Base-by-base conservation (phyloP, 2,329 filamentous ascomycete genomes). In the Trichophyton simii region DNA sequence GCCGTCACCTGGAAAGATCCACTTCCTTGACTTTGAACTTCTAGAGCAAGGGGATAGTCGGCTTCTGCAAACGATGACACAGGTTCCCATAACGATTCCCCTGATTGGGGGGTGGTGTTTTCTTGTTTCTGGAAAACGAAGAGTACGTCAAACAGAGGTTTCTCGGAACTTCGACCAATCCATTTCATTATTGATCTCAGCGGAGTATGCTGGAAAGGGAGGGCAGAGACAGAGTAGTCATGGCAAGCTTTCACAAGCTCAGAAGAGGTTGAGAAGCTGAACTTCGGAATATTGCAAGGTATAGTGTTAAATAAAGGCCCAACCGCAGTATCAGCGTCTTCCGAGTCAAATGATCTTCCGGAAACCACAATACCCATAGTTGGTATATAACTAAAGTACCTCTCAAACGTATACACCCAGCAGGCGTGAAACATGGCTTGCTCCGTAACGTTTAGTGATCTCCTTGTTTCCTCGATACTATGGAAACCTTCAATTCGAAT, bases 291-390 rank as follows among this genome's bases (percentile, higher is more conserved):
- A 60, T 82, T 79, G 69, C 87, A 90, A 0, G 91, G 90, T 1
- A 96, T 77, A 0, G 91, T 96, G 70, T 96, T 96, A 79, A 96
- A 95, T 20, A 96, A 75, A 0, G 92, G 91, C 0, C 91, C 92
- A 48, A 94, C 81, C 0, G 88, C 82, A 22, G 78, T 70, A 55
- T 91, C 87, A 1, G 85, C 81, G 34, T 67, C 48, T 6, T 86
- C 80, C 11, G 90, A 74, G 50, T 88, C 82, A 3, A 95, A 82
- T 0, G 84, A 82, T 63, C 91, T 82, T 0, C 91, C 92, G 5
- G 91, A 94, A 0, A 89, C 81, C 11, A 96, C 81, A 20, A 95
- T 76, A 0, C 92, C 92, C 13, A 91, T 77, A 0, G 83, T 82
- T 1, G 82, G 73, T 5, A 78, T 72, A 15, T 73, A 69, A 2